Base-by-base conservation (phyloP, 2,329 filamentous ascomycete genomes). In the Alternaria triticina region DNA sequence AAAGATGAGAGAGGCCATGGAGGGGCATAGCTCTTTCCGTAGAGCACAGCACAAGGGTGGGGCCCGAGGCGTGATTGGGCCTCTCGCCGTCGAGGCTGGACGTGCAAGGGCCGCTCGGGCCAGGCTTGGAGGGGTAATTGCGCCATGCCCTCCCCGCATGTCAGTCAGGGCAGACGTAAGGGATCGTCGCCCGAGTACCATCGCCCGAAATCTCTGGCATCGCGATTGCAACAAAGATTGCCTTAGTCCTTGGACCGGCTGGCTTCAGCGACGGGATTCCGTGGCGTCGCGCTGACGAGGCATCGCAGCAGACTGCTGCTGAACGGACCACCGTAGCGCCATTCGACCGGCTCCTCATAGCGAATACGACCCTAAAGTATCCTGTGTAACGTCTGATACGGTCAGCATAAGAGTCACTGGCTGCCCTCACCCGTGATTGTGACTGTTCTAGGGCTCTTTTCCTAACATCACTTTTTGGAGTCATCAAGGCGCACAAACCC, bases 11-110 rank as follows among this genome's bases (percentile, higher is more conserved):
- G 45, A 50, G 43, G 33, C 43, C 43, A 67, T 67, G 50, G 65
- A 62, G 65, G 65, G 65, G 65, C 57, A 54, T 33, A 62, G 59
- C 59, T 62, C 56, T 27, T 59, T 51, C 57, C 51, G 64, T 47
- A 65, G 46, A 57, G 64, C 64, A 45, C 61, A 64, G 52, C 51
- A 61, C 52, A 25, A 36, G 54, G 47, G 64, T 66, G 64, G 64
- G 61, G 64, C 51, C 23, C 7, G 36, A 28, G 15, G 22, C 56
- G n/a, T 64, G 44, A 65, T 59, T 61, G 57, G 64, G 33, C 56
- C 47, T 50, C 59, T 63, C 20, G 27, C 36, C 30, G 33, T 56
- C 54, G 47, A 52, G 27, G 36, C 30, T 59, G 55, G 44, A 54
- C 40, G 43, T 44, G 22, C 50, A 62, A 44, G 17, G 61, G 44